A percentile compares a stretch with the other conserved stretches of the same genome.
These are phyloP conservation scores for Parastagonospora avenae DNA, from an alignment of 2,329 filamentous ascomycete species.

Conservation along the genomic window DNA sequence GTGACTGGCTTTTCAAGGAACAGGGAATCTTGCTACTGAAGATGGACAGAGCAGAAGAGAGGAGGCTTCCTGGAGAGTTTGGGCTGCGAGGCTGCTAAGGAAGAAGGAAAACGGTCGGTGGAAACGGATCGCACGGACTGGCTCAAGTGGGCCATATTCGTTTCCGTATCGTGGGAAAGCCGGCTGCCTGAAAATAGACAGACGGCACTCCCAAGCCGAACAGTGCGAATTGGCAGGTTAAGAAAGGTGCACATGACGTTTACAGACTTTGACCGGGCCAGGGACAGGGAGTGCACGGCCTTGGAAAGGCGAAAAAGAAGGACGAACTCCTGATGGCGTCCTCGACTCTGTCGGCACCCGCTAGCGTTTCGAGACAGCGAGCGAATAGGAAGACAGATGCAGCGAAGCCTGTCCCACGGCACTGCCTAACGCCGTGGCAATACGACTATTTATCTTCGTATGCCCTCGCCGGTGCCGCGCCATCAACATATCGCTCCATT, in stretches of 20 bases:
- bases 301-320: constrained; percentile 21
- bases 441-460: constrained; percentile 13
- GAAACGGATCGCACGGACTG: constrained; percentile 31
- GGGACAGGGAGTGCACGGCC: constrained; percentile 35
- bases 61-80: too few relatives aligned
- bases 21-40: too few relatives aligned
- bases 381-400: constrained; percentile 21
- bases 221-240: constrained; percentile 16
- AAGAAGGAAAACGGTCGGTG: constrained; percentile 27
- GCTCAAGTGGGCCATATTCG: constrained; percentile 33
- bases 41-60: too few relatives aligned
- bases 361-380: constrained; percentile 19
- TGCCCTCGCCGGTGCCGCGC: constrained; percentile 11
- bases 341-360: constrained; percentile 24
- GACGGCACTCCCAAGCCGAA: constrained; percentile 18
- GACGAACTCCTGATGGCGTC: constrained; percentile 31
- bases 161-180: constrained; percentile 18
- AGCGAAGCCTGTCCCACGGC: constrained; percentile 6
- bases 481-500: background rate
- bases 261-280: constrained; percentile 25
- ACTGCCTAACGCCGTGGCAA: constrained; percentile 34
- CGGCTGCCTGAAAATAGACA: constrained; percentile 29
- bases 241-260: constrained; percentile 43
- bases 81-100: constrained; percentile 20
- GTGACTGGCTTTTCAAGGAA: too few relatives aligned